Conservation (phyloP, 352 stramenopile species). For the Globisporangium echinulatum region DNA sequence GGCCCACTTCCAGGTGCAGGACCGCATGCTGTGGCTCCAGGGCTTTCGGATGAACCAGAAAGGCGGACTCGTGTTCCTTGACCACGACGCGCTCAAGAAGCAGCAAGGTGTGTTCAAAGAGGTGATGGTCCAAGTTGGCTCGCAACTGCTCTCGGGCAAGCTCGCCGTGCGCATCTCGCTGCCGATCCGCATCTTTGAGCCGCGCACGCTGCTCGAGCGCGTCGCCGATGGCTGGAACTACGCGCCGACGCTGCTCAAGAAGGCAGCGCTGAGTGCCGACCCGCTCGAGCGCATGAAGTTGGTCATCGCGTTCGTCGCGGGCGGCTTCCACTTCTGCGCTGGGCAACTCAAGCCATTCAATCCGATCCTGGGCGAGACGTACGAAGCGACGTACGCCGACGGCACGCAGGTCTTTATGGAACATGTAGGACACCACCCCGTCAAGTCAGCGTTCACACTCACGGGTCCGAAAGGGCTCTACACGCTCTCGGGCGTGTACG, state of each 20-base stretch:
- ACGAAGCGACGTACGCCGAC: slow-evolving; percentile 66
- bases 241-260: slow-evolving; percentile 66
- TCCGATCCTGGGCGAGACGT: slow-evolving; percentile 74
- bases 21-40: slow-evolving; percentile 54
- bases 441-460: slow-evolving; percentile 55
- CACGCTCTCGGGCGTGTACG: slow-evolving; percentile 46
- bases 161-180: slow-evolving; percentile 64
- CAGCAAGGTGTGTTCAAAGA: slow-evolving; percentile 80
- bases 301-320: slow-evolving; percentile 62
- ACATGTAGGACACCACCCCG: slow-evolving; percentile 67
- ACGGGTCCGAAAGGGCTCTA: slow-evolving; percentile 42
- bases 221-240: slow-evolving; percentile 73
- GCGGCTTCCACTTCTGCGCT: slow-evolving; percentile 65
- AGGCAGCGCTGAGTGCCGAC: slow-evolving; percentile 45
- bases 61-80: slow-evolving; percentile 54
- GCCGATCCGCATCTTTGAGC: slow-evolving; percentile 73
- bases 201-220: slow-evolving; percentile 63
- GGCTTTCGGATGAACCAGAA: slow-evolving; percentile 69
- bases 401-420: slow-evolving; percentile 63
- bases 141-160: slow-evolving; percentile 62
- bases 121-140: slow-evolving; percentile 68
- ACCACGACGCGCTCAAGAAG: slow-evolving; percentile 66
- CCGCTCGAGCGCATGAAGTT: slow-evolving; percentile 65
- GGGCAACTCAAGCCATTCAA: slow-evolving; percentile 79
- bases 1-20: slow-evolving; percentile 38